A percentile compares a stretch with the other conserved stretches of the same genome.
These are phyloP conservation scores for Serendipita sp. DNA, from an alignment of 768 basidiomycete genomes.

Conservation along the genomic window DNA sequence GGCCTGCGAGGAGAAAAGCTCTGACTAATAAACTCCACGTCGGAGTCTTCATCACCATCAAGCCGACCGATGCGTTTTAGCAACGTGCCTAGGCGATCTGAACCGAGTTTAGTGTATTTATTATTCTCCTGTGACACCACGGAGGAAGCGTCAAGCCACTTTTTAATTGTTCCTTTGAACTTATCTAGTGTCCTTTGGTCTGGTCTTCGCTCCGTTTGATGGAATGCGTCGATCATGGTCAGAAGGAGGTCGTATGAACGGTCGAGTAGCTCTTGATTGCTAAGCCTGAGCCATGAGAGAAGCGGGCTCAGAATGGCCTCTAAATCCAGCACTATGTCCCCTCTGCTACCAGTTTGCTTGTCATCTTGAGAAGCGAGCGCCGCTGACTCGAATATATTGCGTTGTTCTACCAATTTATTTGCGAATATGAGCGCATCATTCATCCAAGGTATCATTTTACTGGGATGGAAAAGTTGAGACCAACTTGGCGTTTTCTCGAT, in stretches of 20 bases:
- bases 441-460: constrained; percentile 94
- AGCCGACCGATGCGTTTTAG: background rate
- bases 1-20: background rate
- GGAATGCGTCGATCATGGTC: constrained; percentile 62
- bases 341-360: constrained; percentile 15
- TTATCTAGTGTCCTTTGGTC: constrained; percentile 41
- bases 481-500: constrained; percentile 73
- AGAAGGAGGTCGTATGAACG: constrained; percentile 76
- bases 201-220: constrained; percentile 40
- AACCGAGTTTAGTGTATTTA: background rate
- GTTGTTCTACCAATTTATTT: constrained; percentile 65
- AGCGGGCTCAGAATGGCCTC: constrained; percentile 67
- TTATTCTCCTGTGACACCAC: background rate
- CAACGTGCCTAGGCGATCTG: background rate
- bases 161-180: constrained; percentile 28
- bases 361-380: constrained; percentile 24
- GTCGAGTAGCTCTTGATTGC: constrained; percentile 80
- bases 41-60: constrained; percentile 33
- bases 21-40: constrained; percentile 32
- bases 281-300: constrained; percentile 77
- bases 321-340: constrained; percentile 47
- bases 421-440: constrained; percentile 92
- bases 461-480: constrained; percentile 63
- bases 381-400: constrained; percentile 62
- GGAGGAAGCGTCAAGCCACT: constrained; percentile 11